Percentiles rank a stretch among this genome's conserved stretches.
phyloP scores from a whole-genome alignment of 176 grass and related monocot genomes.

The Elaeis guineensis region DNA sequence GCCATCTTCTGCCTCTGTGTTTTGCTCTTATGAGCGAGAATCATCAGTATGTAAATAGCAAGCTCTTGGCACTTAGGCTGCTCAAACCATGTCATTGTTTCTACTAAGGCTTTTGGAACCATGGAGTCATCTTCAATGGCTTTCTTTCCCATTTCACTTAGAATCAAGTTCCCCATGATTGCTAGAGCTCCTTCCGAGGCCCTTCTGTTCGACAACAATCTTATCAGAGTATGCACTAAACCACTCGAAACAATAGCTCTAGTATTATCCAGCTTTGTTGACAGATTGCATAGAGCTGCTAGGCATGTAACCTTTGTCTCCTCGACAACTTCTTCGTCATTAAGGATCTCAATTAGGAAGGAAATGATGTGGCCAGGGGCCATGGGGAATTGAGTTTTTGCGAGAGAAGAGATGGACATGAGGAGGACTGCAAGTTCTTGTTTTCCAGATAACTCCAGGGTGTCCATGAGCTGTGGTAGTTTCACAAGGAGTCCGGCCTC shows the following conservation, averaged over 20 bases:
- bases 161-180: constrained; percentile 45
- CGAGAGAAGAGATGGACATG: constrained; percentile 59
- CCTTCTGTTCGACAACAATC: constrained; percentile 5
- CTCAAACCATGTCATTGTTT: constrained; percentile 40
- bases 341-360: constrained; percentile 35
- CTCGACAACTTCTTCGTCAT: constrained; percentile 13
- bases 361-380: constrained; percentile 41
- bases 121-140: constrained; percentile 36
- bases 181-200: constrained; percentile 38
- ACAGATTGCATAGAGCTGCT: constrained; percentile 57
- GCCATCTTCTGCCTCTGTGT: constrained; percentile 29
- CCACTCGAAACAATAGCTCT: constrained; percentile 46
- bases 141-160: constrained; percentile 28
- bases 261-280: constrained; percentile 55
- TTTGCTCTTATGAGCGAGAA: constrained; percentile 39
- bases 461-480: constrained; percentile 27
- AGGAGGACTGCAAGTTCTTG: constrained; percentile 45
- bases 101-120: constrained; percentile 40
- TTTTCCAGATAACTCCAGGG: constrained; percentile 25
- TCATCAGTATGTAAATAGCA: constrained; percentile 62
- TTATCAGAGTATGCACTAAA: constrained; percentile 38
- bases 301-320: constrained; percentile 39
- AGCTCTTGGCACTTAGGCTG: constrained; percentile 55
- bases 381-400: constrained; percentile 61
- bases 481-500: constrained; percentile 60